Conservation (phyloP, 768 basidiomycete genomes). For the Leccinum obscurum region DNA sequence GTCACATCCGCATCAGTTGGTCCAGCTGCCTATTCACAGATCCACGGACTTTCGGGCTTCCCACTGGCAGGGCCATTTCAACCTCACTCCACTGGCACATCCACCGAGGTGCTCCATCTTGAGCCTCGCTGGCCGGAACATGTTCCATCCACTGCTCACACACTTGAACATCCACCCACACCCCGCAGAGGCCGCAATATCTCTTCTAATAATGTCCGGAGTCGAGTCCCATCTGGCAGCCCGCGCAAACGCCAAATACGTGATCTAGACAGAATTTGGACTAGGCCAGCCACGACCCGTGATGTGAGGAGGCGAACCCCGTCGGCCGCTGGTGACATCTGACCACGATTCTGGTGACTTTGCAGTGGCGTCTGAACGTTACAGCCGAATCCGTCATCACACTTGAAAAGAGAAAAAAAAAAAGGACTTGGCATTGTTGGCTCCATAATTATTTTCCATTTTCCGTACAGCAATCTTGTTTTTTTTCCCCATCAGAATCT, state of each 20-base stretch:
- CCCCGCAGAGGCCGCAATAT: constrained; percentile 14
- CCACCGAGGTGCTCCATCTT: constrained; percentile 4
- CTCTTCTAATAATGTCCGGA: constrained; percentile 13
- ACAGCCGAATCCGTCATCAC: constrained; percentile 13
- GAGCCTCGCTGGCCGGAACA: constrained; percentile 9
- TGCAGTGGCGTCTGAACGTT: constrained; percentile 7
- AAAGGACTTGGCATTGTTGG: constrained; percentile 3
- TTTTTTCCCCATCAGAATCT: constrained; percentile 13
- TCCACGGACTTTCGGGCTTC: constrained; percentile 31
- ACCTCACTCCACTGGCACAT: background rate
- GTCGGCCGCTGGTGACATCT: constrained; percentile 35
- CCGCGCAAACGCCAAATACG: constrained; percentile 20
- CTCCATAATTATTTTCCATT: constrained; percentile 6
- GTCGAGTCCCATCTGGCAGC: constrained; percentile 18
- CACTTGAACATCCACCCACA: background rate
- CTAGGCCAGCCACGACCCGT: constrained; percentile 23
- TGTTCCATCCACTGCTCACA: constrained; percentile 4
- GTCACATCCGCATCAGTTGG: constrained; percentile 6
- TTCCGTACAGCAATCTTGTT: constrained; percentile 6
- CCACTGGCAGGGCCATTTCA: constrained; percentile 21
- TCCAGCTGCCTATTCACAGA: constrained; percentile 5
- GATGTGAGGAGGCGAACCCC: constrained; percentile 33
- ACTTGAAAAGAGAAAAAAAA: background rate
- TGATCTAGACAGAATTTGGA: constrained; percentile 26
- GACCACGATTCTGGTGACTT: constrained; percentile 10